A percentile compares a stretch with the other conserved stretches of the same genome.
Conservation (phyloP, 352 stramenopile genomes). For the Globisporangium acanthophoron region DNA sequence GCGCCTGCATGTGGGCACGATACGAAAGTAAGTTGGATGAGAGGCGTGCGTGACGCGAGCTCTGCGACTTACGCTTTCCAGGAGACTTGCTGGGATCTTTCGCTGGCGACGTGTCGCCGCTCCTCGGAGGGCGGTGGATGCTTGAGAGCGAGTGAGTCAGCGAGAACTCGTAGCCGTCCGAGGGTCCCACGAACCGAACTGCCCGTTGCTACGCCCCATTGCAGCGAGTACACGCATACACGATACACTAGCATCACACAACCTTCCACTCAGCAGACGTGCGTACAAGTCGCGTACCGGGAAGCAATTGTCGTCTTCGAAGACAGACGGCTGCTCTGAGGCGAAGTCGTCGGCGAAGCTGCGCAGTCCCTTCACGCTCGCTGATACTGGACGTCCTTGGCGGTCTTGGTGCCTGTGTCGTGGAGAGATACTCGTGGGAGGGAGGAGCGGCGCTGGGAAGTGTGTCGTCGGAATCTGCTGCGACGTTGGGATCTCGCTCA, state of each 20-base stretch:
- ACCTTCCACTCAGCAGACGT: not conserved
- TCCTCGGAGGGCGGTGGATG: constrained; percentile 10
- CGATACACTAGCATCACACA: not conserved
- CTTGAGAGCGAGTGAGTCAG: constrained; percentile 30
- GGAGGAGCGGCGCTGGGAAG: constrained; percentile 16
- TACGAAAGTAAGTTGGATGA: not conserved
- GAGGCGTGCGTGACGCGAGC: not conserved
- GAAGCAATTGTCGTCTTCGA: constrained; percentile 33
- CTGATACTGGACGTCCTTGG: constrained; percentile 2
- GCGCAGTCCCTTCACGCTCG: not conserved
- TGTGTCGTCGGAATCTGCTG: constrained; percentile 51
- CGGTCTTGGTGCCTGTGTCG: no score
- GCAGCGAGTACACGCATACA: not conserved
- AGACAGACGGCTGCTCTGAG: constrained; percentile 1
- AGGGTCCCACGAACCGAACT: constrained; percentile 32
- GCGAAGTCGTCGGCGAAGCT: not conserved
- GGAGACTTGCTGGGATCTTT: constrained; percentile 4
- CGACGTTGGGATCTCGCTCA: constrained; percentile 40
- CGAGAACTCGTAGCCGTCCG: constrained; percentile 24
- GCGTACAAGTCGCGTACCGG: constrained; percentile 21
- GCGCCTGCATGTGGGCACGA: not conserved
- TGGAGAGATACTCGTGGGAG: no score
- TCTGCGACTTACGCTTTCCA: not conserved
- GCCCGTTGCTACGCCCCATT: constrained; percentile 25
- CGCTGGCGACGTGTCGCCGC: not conserved